Percentiles rank a stretch among this genome's conserved stretches.
Evolutionary conservation across 306 rosid species (phyloP).

Genomic region (Myrica gale): DNA sequence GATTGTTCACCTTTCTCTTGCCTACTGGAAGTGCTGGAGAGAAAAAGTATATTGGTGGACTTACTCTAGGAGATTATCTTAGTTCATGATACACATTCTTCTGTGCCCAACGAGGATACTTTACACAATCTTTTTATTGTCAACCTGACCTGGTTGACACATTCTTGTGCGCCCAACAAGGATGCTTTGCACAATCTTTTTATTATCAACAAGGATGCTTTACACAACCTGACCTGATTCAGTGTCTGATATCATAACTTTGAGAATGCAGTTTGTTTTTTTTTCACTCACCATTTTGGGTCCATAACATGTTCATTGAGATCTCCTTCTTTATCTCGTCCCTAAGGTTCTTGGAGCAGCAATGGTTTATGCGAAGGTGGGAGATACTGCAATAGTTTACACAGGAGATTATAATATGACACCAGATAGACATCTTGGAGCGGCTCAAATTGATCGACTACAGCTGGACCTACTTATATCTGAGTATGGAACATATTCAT

Average conservation of each 20-base stretch:
- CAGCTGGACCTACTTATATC: constrained; percentile 88
- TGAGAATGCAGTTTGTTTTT: not conserved
- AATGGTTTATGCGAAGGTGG: constrained; percentile 95
- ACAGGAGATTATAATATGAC: constrained; percentile 99
- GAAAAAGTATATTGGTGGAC: not conserved
- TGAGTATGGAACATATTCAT: constrained; percentile 51
- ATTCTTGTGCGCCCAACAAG: not conserved
- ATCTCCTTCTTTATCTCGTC: constrained; percentile 28
- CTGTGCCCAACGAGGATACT: not conserved
- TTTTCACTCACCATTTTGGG: not conserved
- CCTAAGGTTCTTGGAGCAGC: constrained; percentile 92
- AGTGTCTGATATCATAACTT: not conserved
- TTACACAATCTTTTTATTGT: too few relatives aligned
- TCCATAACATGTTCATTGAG: constrained; percentile 3
- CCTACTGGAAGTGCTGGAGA: not conserved
- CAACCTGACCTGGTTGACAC: not conserved
- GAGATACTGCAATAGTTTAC: constrained; percentile 77
- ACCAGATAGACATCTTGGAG: constrained; percentile 94
- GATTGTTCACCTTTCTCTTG: not conserved
- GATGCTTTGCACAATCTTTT: not conserved
- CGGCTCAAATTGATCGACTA: constrained; percentile 89
- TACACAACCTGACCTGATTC: not conserved
- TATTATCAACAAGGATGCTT: not conserved
- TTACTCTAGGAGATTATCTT: not conserved
- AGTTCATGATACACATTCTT: not conserved